Percentiles rank a stretch among this genome's conserved stretches.
Evolutionary conservation across 768 basidiomycete species (phyloP).

Genomic region (Kwoniella europaea): DNA sequence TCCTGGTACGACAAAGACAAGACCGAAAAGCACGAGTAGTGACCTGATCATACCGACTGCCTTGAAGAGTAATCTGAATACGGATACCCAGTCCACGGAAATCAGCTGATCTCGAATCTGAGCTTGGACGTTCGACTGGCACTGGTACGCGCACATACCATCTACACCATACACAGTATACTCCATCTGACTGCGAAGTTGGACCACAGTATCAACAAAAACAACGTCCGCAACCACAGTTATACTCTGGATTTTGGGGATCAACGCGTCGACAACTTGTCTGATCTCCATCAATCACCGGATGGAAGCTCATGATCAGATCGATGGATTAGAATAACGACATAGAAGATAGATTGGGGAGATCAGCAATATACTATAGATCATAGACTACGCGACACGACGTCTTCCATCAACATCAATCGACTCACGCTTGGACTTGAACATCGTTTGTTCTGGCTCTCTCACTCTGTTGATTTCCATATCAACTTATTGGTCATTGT

Average conservation of each 20-base stretch:
- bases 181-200: not conserved
- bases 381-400: not conserved
- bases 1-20: no score
- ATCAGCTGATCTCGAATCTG: slow-evolving; percentile 1
- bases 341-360: no score
- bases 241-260: not conserved
- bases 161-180: not conserved
- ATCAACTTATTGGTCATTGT: not conserved
- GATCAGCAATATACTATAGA: no score
- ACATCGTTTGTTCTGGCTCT: not conserved
- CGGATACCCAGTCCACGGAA: not conserved
- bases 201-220: not conserved
- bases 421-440: not conserved
- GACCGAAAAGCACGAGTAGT: no score
- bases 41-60: no score
- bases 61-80: not conserved
- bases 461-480: not conserved
- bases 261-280: not conserved
- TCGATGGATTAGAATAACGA: not conserved
- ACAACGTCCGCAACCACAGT: not conserved
- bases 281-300: no score
- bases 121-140: not conserved
- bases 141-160: not conserved
- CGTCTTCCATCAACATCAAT: not conserved
- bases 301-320: not conserved